Evolutionary conservation across 306 rosid species (phyloP).

Genomic region (Adenanthera pavonina): DNA sequence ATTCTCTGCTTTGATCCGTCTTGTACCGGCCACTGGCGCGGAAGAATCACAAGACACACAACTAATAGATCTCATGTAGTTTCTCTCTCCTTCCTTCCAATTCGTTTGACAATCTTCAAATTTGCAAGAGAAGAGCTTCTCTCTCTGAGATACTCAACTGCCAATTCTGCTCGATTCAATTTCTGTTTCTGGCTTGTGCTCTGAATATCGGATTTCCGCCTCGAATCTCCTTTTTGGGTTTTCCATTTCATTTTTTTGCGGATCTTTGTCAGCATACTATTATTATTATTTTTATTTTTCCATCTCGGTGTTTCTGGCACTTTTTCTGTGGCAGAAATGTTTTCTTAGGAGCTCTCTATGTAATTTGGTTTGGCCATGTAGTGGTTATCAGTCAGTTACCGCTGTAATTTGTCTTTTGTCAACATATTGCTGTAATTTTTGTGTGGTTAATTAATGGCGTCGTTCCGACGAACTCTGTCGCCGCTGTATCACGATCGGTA

Average conservation of each 20-base stretch:
- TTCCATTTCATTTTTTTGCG: slow-evolving; percentile 6
- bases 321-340: neutral
- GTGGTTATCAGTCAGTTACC: neutral
- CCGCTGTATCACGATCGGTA: slow-evolving; percentile 78
- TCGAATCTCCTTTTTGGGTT: slow-evolving; percentile 36
- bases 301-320: no score
- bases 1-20: neutral
- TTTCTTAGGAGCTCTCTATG: neutral
- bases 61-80: slow-evolving; percentile 41
- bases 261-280: neutral
- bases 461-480: slow-evolving; percentile 85
- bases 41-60: neutral
- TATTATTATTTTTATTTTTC: neutral
- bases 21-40: neutral
- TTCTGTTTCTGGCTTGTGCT: neutral
- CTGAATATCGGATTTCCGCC: neutral
- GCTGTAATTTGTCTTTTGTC: neutral
- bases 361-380: slow-evolving; percentile 1
- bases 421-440: no score
- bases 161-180: neutral
- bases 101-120: slow-evolving; percentile 20
- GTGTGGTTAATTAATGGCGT: slow-evolving; percentile 65
- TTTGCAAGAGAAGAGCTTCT: slow-evolving; percentile 16
- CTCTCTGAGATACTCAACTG: slow-evolving; percentile 30
- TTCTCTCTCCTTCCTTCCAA: slow-evolving; percentile 6